These are phyloP conservation scores for Solanum hybrid DNA, from an alignment of 305 asterid species.

Conservation along the genomic window DNA sequence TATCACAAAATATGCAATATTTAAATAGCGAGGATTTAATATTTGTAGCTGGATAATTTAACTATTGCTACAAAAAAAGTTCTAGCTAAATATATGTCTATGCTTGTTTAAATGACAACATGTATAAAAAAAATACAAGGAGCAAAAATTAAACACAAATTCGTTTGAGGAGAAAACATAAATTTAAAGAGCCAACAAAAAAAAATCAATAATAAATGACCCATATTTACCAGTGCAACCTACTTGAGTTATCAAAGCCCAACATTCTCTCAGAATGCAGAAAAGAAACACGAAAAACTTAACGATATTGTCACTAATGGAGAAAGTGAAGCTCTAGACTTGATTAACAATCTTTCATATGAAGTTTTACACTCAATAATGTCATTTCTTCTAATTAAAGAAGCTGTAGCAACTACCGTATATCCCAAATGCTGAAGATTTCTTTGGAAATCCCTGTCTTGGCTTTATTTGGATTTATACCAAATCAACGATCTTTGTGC, in stretches of 20 bases:
- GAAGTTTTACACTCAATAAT: neutral
- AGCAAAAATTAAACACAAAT: neutral
- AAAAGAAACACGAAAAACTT: neutral
- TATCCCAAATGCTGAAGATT: neutral
- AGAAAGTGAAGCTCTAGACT: neutral
- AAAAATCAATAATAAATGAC: too few relatives aligned
- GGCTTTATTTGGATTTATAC: neutral
- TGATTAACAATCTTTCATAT: too few relatives aligned
- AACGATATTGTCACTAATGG: neutral
- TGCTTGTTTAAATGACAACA: neutral
- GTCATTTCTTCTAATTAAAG: neutral
- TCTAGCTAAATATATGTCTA: neutral
- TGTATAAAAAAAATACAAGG: neutral
- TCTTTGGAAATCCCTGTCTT: neutral
- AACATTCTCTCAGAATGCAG: neutral
- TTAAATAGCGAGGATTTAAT: neutral
- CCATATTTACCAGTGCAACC: neutral
- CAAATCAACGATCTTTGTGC: neutral
- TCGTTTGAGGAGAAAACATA: neutral
- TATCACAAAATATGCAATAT: neutral
- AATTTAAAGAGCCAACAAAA: neutral
- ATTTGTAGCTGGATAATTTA: neutral
- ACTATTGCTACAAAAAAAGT: neutral
- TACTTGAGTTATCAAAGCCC: neutral
- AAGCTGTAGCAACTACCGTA: neutral